Evolutionary conservation across 768 basidiomycete species (phyloP), one percentile per base, ranked within the genome.

Genomic region (Amanita molliuscula): DNA sequence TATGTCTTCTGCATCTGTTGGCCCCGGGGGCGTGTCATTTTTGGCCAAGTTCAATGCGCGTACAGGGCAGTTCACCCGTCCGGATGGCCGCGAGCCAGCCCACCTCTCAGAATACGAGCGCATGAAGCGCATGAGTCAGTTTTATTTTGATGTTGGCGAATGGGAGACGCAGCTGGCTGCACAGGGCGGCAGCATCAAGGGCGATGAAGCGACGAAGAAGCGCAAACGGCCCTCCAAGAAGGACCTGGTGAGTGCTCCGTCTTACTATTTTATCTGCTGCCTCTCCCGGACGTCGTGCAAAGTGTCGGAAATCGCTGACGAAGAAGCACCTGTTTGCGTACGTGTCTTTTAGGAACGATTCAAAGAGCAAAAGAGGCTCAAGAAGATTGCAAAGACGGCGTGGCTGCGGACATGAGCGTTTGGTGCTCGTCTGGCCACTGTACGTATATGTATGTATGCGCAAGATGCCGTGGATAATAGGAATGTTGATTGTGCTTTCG

Each of bases 381-480:
- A 90, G 71, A 91, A 90, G 67, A 79, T 89, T 7, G 86, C 87
- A 34, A 90, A 89, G 70, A 90, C 87, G 1, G 88, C 88, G 7
- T 91, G 88, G 88, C 62, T 91, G 58, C 79, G 88, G 61, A 85
- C 81, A 56, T 86, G 57, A 60, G 26, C 20, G 15, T 29, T 50
- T 15, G 20, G 23, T 13, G 8, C 46, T 8, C 37, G 11, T 29
- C 38, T 20, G 16, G n/a, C 23, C 37, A 26, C 15, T 29, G 18
- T 49, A 49, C 28, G 15, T 41, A 41, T 2, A 23, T 47, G 16
- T 20, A 18, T 40, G 25, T 38, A 47, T 47, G 46, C 15, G 34
- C 33, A 35, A 33, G 46, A 45, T 23, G 26, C 16, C 18, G 7
- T 21, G 44, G 43, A 44, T n/a, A 16, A 25, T 23, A 23, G 13